A percentile compares a stretch with the other conserved stretches of the same genome.
phyloP scores from a whole-genome alignment of 768 basidiomycete genomes.

The Baorangia bicolor region DNA sequence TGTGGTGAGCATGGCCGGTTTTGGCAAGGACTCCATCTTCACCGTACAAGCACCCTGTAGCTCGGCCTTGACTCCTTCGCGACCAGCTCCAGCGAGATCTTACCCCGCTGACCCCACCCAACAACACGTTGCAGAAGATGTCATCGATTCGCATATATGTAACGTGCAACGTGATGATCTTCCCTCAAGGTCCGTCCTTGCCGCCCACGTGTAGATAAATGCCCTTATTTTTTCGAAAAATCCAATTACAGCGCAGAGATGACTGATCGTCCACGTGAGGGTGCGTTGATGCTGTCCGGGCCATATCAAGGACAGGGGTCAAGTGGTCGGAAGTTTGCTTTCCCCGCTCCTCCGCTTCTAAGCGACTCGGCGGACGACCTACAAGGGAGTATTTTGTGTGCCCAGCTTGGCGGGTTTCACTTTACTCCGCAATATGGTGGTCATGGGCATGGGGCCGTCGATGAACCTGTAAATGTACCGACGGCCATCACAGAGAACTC shows the following conservation, averaged over 20 bases:
- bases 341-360: slow-evolving; percentile 8
- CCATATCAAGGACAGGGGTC: slow-evolving; percentile 24
- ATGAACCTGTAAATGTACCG: slow-evolving; percentile 23
- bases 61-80: slow-evolving; percentile 29
- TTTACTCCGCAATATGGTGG: slow-evolving; percentile 16
- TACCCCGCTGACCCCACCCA: slow-evolving; percentile 28
- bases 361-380: slow-evolving; percentile 23
- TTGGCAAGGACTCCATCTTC: background rate
- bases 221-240: slow-evolving; percentile 12
- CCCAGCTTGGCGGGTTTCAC: slow-evolving; percentile 26
- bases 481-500: slow-evolving; percentile 28
- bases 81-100: slow-evolving; percentile 22
- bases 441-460: slow-evolving; percentile 14
- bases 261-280: slow-evolving; percentile 26
- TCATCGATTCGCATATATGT: slow-evolving; percentile 28
- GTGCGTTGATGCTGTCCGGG: slow-evolving; percentile 12
- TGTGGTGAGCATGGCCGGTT: slow-evolving; percentile 16
- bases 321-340: slow-evolving; percentile 3
- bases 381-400: slow-evolving; percentile 24
- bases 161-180: slow-evolving; percentile 32
- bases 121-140: slow-evolving; percentile 30
- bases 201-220: slow-evolving; percentile 23
- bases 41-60: slow-evolving; percentile 10
- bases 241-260: slow-evolving; percentile 20
- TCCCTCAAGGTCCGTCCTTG: slow-evolving; percentile 34